phyloP scores from a whole-genome alignment of 495 filamentous ascomycete genomes.

The Sordaria brevicollis region DNA sequence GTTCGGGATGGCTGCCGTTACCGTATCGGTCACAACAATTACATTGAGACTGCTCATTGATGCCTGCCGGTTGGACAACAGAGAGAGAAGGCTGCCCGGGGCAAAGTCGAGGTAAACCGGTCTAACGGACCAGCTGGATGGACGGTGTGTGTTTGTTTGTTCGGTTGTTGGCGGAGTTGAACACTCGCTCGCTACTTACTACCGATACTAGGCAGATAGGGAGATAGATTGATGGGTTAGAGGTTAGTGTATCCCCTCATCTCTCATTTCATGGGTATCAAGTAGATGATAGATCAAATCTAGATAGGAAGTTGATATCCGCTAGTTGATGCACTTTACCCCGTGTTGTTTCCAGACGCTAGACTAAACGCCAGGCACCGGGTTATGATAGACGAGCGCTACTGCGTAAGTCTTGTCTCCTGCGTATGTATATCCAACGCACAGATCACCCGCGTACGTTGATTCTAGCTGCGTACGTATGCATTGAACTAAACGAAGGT shows the following conservation, averaged over 20 bases:
- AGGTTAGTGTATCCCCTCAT: not conserved
- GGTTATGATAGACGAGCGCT: not conserved
- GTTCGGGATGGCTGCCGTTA: not conserved
- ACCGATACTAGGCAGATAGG: no score
- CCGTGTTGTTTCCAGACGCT: not conserved
- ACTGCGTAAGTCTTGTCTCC: not conserved
- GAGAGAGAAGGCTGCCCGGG: not conserved
- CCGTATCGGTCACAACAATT: not conserved
- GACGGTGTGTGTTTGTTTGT: not conserved
- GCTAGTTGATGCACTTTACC: not conserved
- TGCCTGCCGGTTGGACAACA: not conserved
- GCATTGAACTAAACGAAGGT: no score
- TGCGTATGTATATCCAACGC: not conserved
- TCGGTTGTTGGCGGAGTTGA: not conserved
- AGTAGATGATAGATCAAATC: not conserved
- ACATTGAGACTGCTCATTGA: not conserved
- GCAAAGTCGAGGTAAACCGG: not conserved
- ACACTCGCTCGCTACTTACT: not conserved
- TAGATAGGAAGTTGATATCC: no score
- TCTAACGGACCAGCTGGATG: not conserved
- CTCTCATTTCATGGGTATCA: no score
- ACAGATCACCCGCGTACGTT: not conserved
- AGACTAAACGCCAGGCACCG: not conserved
- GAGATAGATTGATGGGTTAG: no score
- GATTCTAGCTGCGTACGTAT: not conserved